A percentile compares a stretch with the other conserved stretches of the same genome.
Conservation (phyloP, 441 rosid genomes). For the Rhodomyrtus psidioides region DNA sequence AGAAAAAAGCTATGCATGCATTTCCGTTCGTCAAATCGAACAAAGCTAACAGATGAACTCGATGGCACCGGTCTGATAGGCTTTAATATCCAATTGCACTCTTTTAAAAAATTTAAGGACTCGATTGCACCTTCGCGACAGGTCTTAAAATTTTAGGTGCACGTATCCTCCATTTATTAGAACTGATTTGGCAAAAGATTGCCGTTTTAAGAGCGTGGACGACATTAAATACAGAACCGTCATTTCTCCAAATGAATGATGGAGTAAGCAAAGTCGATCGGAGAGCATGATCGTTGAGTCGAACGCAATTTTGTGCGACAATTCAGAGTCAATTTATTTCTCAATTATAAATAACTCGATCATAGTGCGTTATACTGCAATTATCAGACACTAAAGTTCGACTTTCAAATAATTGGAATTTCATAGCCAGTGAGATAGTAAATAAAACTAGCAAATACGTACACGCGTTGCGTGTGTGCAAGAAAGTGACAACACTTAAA, state of each 20-base stretch:
- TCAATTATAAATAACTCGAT: not conserved
- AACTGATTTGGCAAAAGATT: not conserved
- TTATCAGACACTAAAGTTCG: fast-evolving
- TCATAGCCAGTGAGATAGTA: not conserved
- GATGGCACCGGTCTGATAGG: not conserved
- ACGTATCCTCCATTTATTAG: not conserved
- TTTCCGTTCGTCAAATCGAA: not conserved
- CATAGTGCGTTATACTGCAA: not conserved
- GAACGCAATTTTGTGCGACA: not conserved
- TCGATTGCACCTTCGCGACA: not conserved
- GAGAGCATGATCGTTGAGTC: not conserved
- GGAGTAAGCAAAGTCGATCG: not conserved
- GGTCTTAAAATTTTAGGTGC: fast-evolving
- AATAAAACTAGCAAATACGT: not conserved
- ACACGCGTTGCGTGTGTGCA: fast-evolving
- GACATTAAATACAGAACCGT: not conserved
- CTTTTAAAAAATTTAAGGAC: fast-evolving
- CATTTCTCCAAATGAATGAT: not conserved
- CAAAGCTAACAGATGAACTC: not conserved
- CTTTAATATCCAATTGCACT: not conserved
- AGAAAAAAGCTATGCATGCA: not conserved
- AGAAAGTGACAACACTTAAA: not conserved
- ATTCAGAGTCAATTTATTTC: not conserved
- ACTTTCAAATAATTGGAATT: not conserved
- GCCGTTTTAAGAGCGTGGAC: not conserved